A percentile compares a stretch with the other conserved stretches of the same genome.
phyloP scores from a whole-genome alignment of 805 yeast genomes.

The Yarrowia sp. region DNA sequence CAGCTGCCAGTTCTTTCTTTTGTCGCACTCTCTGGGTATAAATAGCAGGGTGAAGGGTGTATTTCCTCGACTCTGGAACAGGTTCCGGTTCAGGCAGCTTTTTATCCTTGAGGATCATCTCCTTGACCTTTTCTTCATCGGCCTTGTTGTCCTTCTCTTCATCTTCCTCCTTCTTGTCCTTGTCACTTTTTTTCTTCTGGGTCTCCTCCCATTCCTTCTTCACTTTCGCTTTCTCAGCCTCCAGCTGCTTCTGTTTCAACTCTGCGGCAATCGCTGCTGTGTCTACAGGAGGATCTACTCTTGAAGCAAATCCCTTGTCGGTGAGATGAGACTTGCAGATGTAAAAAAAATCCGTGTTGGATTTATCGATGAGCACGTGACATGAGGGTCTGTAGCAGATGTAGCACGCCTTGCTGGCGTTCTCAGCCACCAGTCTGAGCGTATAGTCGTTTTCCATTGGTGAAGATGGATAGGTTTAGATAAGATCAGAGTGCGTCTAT shows the following conservation, averaged over 20 bases:
- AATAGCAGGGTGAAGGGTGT: conserved; percentile 15
- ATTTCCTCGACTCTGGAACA: not conserved
- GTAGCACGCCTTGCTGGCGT: conserved; percentile 48
- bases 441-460: conserved; percentile 44
- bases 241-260: conserved; percentile 32
- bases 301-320: conserved; percentile 50
- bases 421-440: conserved; percentile 47
- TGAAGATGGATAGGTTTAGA: not conserved
- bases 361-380: conserved; percentile 47
- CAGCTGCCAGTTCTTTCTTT: conserved; percentile 14
- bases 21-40: conserved; percentile 10
- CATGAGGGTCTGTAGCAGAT: conserved; percentile 55
- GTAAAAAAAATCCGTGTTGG: conserved; percentile 50
- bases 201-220: conserved; percentile 38
- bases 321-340: conserved; percentile 50
- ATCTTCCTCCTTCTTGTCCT: not conserved
- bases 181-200: conserved; percentile 31
- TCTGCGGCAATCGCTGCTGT: conserved; percentile 31
- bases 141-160: conserved; percentile 29
- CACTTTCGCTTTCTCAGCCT: conserved; percentile 39
- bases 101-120: conserved; percentile 29
- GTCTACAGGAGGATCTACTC: conserved; percentile 41
- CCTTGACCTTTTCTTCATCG: conserved; percentile 29
- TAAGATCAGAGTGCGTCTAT: not conserved
- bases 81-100: conserved; percentile 5